Conservation (phyloP, 139 green algal genomes). For the Closterium sp. region DNA sequence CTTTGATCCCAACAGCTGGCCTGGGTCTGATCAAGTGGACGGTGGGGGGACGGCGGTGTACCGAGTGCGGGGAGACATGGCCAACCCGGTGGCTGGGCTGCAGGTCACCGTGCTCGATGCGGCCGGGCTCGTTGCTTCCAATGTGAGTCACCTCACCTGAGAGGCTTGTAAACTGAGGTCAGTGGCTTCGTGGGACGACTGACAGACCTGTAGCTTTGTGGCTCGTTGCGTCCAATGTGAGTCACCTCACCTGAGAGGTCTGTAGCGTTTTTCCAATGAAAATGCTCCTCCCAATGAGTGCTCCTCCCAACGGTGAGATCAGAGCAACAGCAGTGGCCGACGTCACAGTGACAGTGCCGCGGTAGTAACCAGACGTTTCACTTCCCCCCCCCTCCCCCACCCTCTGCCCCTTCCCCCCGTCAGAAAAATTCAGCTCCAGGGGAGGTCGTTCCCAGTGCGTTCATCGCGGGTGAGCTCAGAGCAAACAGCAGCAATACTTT, state of each 20-base stretch:
- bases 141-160: too few relatives aligned
- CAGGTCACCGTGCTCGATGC: background rate
- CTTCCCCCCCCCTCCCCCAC: background rate
- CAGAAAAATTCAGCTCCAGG: background rate
- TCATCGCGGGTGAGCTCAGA: background rate
- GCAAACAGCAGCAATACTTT: too few relatives aligned
- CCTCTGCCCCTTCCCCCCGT: background rate
- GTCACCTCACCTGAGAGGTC: too few relatives aligned
- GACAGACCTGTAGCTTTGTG: conserved; percentile 11
- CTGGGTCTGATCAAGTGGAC: background rate
- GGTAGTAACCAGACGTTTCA: too few relatives aligned
- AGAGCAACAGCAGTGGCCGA: too few relatives aligned
- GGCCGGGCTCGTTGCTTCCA: background rate
- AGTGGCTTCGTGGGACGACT: conserved; percentile 3
- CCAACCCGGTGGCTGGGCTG: background rate
- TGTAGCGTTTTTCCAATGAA: too few relatives aligned
- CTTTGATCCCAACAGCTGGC: background rate
- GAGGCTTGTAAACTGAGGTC: conserved; percentile 3
- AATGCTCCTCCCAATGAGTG: too few relatives aligned
- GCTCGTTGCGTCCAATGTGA: background rate
- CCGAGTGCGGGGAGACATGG: background rate
- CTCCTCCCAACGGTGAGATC: too few relatives aligned
- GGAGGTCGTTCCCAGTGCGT: background rate
- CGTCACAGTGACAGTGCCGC: too few relatives aligned
- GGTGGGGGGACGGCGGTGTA: background rate